Percentiles rank a stretch among this genome's conserved stretches.
These are phyloP conservation scores for Fusarium multiceps DNA, from an alignment of 2,329 filamentous ascomycete species.

Conservation along the genomic window DNA sequence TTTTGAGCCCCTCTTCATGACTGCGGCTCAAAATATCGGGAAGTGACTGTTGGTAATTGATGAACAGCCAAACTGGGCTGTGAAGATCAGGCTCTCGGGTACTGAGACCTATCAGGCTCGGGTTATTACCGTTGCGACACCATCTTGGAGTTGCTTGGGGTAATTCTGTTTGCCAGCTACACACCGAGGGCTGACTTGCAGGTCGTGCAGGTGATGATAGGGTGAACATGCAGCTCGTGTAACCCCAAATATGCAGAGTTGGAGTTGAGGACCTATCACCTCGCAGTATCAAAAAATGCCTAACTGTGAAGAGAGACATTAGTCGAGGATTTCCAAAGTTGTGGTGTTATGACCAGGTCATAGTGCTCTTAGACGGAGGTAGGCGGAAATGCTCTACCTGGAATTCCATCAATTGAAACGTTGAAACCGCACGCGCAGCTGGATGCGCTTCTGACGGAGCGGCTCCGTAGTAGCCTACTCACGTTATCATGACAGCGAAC, in stretches of 20 bases:
- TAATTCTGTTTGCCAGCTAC: background rate
- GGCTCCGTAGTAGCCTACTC: background rate
- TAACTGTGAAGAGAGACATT: background rate
- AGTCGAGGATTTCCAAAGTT: background rate
- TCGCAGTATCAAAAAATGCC: background rate
- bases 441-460: background rate
- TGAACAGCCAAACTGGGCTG: background rate
- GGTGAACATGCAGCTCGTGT: conserved; percentile 1
- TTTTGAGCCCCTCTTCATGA: background rate
- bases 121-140: background rate
- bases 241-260: background rate
- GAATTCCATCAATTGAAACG: background rate
- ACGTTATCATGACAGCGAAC: too few relatives aligned
- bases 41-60: too few relatives aligned
- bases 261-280: background rate
- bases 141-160: background rate
- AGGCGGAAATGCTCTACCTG: background rate
- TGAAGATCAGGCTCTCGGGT: background rate
- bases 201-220: background rate
- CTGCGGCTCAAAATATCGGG: conserved; percentile 12
- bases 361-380: background rate
- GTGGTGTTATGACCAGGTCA: background rate
- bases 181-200: background rate
- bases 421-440: background rate
- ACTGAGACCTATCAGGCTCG: background rate